Evolutionary conservation across 306 rosid species (phyloP), one percentile per base, ranked within the genome.

Genomic region (Aeschynomene evenia): DNA sequence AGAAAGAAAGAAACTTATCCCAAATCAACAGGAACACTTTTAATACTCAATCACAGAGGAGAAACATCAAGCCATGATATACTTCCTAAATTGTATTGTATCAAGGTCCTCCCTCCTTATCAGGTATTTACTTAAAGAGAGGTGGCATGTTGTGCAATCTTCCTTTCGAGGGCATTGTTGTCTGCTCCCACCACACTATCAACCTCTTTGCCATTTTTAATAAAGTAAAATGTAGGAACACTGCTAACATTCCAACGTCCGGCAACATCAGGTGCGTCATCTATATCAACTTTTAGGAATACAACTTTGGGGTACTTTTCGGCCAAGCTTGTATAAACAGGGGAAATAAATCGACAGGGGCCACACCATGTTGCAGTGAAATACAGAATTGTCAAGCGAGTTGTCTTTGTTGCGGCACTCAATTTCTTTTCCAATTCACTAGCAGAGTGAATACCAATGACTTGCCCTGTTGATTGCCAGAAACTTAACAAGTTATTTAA

Each of bases 351-450:
- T 55, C 89, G 96, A 79, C 97, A 91, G 20, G 97, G 97, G 49
- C 97, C 97, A 42, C 97, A 91, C 97, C 97, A 91, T 14, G 88
- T 78, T 64, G 97, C 96, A n/a, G 97, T 91, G 61, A 91, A 91
- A 66, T 91, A 91, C 70, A 91, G 82, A 62, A 91, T 73, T 20
- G 93, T 66, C 66, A 88, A 68, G 28, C 97, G 85, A 39, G 88
- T 85, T 45, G 88, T 74, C 75, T 33, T 91, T 14, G 92, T 83
- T 31, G 97, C 97, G 68, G 91, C 91, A 64, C 63, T 80, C 79
- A 91, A 73, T 78, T 81, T 85, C 45, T 64, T 53, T 48, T 91
- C 88, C 76, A 82, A 61, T 76, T 91, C 96, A 50, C 80, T 63
- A 49, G 59, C 64, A 26, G 91, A 83, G 54, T 86, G 84, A 76